Conservation (phyloP, 2,329 filamentous ascomycete species). For the Penicillium sp. region DNA sequence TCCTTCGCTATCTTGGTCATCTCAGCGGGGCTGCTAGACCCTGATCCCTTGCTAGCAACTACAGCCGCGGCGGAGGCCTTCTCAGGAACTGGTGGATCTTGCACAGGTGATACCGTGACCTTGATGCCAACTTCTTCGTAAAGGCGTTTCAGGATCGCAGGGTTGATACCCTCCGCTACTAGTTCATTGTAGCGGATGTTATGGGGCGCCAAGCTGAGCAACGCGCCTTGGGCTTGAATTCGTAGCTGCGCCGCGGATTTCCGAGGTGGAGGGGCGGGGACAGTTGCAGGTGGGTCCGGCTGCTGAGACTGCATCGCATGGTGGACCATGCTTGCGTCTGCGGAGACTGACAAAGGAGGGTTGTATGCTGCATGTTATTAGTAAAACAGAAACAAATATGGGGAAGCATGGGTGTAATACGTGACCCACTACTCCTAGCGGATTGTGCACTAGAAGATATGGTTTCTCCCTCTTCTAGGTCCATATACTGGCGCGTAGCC, state of each 20-base stretch:
- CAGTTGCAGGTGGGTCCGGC: conserved; percentile 1
- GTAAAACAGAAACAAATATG: conserved; percentile 1
- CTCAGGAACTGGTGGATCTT: neutral
- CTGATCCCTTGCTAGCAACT: neutral
- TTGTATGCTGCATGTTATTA: conserved; percentile 37
- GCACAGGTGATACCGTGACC: conserved; percentile 24
- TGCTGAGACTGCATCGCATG: conserved; percentile 16
- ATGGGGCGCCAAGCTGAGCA: conserved; percentile 60
- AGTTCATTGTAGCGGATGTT: conserved; percentile 74
- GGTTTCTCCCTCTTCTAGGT: conserved; percentile 30
- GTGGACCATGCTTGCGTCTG: conserved; percentile 18
- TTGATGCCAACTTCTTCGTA: conserved; percentile 68
- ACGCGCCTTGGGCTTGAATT: conserved; percentile 61
- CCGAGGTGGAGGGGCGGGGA: neutral
- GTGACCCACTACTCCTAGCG: conserved; percentile 34
- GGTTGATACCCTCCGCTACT: conserved; percentile 69
- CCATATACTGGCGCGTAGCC: conserved; percentile 12
- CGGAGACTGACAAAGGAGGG: conserved; percentile 31
- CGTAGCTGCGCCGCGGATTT: conserved; percentile 41
- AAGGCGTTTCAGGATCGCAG: conserved; percentile 60
- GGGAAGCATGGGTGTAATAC: conserved; percentile 21
- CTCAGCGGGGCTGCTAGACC: neutral
- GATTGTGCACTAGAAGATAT: conserved; percentile 20
- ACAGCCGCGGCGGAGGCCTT: neutral
- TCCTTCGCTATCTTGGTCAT: neutral